Percentiles rank a stretch among this genome's conserved stretches.
Conservation (phyloP, 2,329 filamentous ascomycete species). For the Rhinocladiella mackenziei region DNA sequence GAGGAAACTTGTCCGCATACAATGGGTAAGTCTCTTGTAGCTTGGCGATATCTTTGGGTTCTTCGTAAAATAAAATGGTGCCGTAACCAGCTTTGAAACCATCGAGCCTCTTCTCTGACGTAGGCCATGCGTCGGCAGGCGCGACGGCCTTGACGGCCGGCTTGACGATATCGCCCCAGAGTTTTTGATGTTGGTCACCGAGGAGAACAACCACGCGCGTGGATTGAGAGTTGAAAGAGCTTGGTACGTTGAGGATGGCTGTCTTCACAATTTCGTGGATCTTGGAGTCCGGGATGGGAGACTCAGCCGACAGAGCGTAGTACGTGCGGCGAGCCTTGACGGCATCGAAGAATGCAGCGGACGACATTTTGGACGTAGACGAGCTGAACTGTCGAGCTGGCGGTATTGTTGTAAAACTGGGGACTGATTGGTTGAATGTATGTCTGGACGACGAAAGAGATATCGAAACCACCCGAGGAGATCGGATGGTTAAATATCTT, state of each 20-base stretch:
- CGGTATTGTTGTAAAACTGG: not conserved
- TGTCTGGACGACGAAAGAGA: not conserved
- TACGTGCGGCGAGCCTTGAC: conserved; percentile 23
- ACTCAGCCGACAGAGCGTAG: conserved; percentile 22
- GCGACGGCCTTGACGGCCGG: conserved; percentile 22
- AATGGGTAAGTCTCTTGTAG: conserved; percentile 51
- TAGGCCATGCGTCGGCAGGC: conserved; percentile 14
- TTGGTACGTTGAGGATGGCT: conserved; percentile 48
- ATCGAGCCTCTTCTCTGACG: conserved; percentile 15
- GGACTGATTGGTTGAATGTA: not conserved
- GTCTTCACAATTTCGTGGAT: conserved; percentile 25
- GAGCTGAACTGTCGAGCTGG: conserved; percentile 1
- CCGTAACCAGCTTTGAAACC: conserved; percentile 59
- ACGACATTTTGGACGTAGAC: conserved; percentile 10
- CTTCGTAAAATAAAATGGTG: conserved; percentile 83
- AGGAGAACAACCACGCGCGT: conserved; percentile 75
- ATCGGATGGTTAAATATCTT: conserved; percentile 6
- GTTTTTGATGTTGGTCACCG: conserved; percentile 76
- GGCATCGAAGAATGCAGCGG: conserved; percentile 12
- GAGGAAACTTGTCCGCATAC: conserved; percentile 75
- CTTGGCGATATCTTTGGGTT: conserved; percentile 57
- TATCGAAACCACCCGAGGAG: not conserved
- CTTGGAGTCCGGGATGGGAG: conserved; percentile 22
- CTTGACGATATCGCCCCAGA: conserved; percentile 60
- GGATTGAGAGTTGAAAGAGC: conserved; percentile 84